phyloP scores from a whole-genome alignment of 2,329 filamentous ascomycete species.

The Chaetomium strumarium region DNA sequence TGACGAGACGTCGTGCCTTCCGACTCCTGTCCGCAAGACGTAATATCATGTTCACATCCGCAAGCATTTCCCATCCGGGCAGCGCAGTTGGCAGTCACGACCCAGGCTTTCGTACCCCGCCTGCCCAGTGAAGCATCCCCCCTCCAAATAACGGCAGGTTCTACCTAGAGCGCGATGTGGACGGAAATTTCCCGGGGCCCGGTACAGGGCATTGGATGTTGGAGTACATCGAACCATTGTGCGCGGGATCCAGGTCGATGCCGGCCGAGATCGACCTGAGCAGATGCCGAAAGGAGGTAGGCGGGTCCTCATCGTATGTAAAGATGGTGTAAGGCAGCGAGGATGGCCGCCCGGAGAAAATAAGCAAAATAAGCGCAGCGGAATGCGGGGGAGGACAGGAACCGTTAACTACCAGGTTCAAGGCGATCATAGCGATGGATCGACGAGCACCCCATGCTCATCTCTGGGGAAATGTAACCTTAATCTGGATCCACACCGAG shows the following conservation, averaged over 20 bases:
- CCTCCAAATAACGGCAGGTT: neutral
- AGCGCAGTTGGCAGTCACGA: too few relatives aligned
- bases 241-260: neutral
- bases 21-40: too few relatives aligned
- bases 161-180: too few relatives aligned
- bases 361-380: neutral
- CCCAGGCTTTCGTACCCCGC: neutral
- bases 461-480: slow-evolving; percentile 9
- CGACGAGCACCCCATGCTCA: slow-evolving; percentile 2
- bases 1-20: too few relatives aligned
- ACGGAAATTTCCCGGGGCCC: too few relatives aligned
- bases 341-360: too few relatives aligned
- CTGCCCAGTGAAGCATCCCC: neutral
- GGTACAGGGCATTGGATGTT: too few relatives aligned
- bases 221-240: neutral
- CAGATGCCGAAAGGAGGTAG: neutral
- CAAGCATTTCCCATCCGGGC: too few relatives aligned
- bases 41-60: too few relatives aligned
- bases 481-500: neutral
- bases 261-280: neutral
- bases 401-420: slow-evolving; percentile 1
- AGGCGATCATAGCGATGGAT: neutral
- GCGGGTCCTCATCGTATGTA: neutral
- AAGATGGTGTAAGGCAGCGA: slow-evolving; percentile 1
- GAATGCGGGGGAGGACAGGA: neutral